phyloP scores from a whole-genome alignment of 2,329 filamentous ascomycete genomes.

The Drechslerella dactyloides region DNA sequence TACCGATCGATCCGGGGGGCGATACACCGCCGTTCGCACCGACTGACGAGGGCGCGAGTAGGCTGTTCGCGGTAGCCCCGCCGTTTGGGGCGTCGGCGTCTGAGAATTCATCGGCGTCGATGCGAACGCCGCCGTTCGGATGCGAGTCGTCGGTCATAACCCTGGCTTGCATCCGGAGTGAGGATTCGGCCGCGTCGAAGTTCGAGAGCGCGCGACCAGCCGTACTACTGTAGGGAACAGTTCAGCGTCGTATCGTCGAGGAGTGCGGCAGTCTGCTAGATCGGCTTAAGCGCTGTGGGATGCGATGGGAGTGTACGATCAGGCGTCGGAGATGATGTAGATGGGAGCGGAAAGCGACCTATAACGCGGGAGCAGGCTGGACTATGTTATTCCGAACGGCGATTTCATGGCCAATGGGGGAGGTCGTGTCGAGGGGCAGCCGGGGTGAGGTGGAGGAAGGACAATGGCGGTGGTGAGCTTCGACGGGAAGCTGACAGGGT shows the following conservation, averaged over 20 bases:
- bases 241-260: too few relatives aligned
- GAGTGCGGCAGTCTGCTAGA: neutral
- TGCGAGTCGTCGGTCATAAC: conserved; percentile 50
- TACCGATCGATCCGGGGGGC: conserved; percentile 39
- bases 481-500: conserved; percentile 36
- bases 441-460: conserved; percentile 30
- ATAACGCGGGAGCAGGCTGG: conserved; percentile 9
- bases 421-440: conserved; percentile 17
- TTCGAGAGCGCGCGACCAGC: conserved; percentile 21
- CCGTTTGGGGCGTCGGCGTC: conserved; percentile 24
- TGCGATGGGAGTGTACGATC: neutral
- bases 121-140: conserved; percentile 44
- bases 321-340: neutral
- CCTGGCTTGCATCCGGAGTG: neutral
- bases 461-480: conserved; percentile 16
- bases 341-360: conserved; percentile 11
- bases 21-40: conserved; percentile 37
- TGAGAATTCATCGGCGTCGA: conserved; percentile 34
- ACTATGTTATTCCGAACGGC: conserved; percentile 37
- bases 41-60: conserved; percentile 24
- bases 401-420: conserved; percentile 33
- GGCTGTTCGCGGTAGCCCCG: neutral
- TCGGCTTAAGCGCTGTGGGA: too few relatives aligned
- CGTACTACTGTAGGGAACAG: conserved; percentile 1
- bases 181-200: conserved; percentile 8